Evolutionary conservation across 2,329 filamentous ascomycete genomes (phyloP).

Genomic region (Dryadomyces quercus-mongolicae): DNA sequence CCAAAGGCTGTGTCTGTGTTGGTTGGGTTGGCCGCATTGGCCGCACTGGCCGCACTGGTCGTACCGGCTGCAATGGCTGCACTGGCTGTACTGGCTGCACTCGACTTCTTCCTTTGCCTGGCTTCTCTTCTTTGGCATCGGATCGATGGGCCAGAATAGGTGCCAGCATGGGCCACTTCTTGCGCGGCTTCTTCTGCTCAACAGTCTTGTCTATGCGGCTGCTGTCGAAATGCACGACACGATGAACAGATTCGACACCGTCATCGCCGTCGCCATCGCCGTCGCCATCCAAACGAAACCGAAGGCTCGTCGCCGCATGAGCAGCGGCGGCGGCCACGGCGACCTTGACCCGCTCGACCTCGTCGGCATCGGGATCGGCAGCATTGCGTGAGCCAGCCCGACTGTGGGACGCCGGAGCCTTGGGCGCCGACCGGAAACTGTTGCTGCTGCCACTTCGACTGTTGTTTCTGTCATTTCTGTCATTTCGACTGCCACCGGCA

Average conservation of each 20-base stretch:
- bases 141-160: constrained; percentile 21
- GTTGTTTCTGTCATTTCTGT: background rate
- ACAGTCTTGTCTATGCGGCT: background rate
- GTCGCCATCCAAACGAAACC: constrained; percentile 2
- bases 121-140: background rate
- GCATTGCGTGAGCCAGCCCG: no score
- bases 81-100: no score
- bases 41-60: background rate
- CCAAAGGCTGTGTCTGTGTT: constrained; percentile 28
- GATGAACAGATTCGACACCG: background rate
- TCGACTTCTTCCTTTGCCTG: no score
- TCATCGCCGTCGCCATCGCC: background rate
- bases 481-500: no score
- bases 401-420: background rate
- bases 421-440: background rate
- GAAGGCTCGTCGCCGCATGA: constrained; percentile 3
- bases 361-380: background rate
- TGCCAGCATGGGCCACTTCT: constrained; percentile 14
- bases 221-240: background rate
- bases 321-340: constrained; percentile 22
- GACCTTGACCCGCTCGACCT: constrained; percentile 37
- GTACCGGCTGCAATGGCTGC: background rate
- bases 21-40: background rate
- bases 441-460: no score
- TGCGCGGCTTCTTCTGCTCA: background rate